These are phyloP conservation scores for Microbotryum violaceum DNA, from an alignment of 1,284 basidiomycete species.

Conservation along the genomic window DNA sequence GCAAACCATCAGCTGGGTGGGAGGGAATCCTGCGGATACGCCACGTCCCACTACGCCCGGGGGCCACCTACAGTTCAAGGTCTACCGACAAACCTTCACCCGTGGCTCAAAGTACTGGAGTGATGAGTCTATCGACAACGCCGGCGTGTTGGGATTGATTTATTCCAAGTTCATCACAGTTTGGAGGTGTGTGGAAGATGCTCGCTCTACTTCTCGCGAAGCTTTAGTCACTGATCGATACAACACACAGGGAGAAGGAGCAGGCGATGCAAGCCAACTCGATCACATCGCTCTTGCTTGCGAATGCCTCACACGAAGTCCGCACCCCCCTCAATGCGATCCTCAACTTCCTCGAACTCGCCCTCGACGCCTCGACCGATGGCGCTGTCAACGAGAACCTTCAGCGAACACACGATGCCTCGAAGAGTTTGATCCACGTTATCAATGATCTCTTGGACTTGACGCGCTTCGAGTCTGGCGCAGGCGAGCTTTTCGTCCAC, in stretches of 20 bases:
- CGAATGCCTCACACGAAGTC: slow-evolving; percentile 39
- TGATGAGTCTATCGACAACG: slow-evolving; percentile 40
- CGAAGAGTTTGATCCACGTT: slow-evolving; percentile 29
- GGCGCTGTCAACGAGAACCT: slow-evolving; percentile 39
- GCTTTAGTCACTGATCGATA: too few species aligned
- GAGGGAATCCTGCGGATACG: slow-evolving; percentile 11
- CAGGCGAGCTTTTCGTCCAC: slow-evolving; percentile 35
- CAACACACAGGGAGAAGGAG: slow-evolving; percentile 33
- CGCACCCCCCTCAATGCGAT: slow-evolving; percentile 19
- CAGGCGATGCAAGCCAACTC: slow-evolving; percentile 40
- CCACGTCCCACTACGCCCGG: too few species aligned
- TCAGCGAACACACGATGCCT: slow-evolving; percentile 38
- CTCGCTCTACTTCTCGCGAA: too few species aligned
- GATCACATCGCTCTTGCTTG: slow-evolving; percentile 37
- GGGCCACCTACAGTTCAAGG: background rate
- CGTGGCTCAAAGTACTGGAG: slow-evolving; percentile 38
- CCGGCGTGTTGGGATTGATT: slow-evolving; percentile 39
- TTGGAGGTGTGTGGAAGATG: slow-evolving; percentile 19
- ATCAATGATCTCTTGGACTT: slow-evolving; percentile 41
- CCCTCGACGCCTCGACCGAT: slow-evolving; percentile 38
- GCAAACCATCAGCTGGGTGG: slow-evolving; percentile 22
- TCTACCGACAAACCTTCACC: slow-evolving; percentile 37
- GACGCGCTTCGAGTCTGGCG: slow-evolving; percentile 37
- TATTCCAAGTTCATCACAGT: slow-evolving; percentile 41
- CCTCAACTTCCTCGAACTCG: slow-evolving; percentile 30